Base-by-base conservation (phyloP, 148 eudicot species). In the Silene uniflora region DNA sequence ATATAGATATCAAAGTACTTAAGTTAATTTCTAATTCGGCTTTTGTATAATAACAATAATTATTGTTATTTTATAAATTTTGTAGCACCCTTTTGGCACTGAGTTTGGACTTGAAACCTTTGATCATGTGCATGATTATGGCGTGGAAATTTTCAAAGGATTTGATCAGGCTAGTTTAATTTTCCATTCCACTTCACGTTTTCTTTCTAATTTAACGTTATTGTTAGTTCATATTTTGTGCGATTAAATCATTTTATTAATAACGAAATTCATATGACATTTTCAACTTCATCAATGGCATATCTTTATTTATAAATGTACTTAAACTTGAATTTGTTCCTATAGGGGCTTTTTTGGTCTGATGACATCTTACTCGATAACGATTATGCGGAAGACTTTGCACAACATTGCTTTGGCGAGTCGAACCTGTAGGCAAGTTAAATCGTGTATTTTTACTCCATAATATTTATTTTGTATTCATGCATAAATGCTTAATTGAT, bases 351-450 rank as follows among this genome's bases (percentile, higher is more conserved):
- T 75, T 63, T 72, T 49, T 13, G 22, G 1, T 23, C 39, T 29
- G 78, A 64, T 63, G 75, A 75, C 14, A 25, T 39, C 16, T 55
- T 76, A 1, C 62, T 72, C 14, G 76, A 56, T 7, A 16, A 22
- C 13, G 39, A 35, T 24, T 39, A 27, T 59, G 19, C 46, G n/a
- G 59, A 78, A 72, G 81, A 70, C 19, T 4, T 32, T 55, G 78
- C 55, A 47, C 71, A 52, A 14, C 56, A 75, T 4, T 24, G 10
- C 9, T 21, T 44, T 35, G 22, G 11, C 6, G 12, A 66, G 17
- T 32, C 25, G 19, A 44, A 18, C 59, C 75, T n/a, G n/a, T n/a
- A 69, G 78, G 82, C 60, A 75, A 75, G 75, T 75, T 22, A 67
- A 19, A 44, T 29, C 39, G 4, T 42, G 16, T 18, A n/a, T n/a